phyloP scores from a whole-genome alignment of 2,329 filamentous ascomycete species.

The Botrytis fragariae region DNA sequence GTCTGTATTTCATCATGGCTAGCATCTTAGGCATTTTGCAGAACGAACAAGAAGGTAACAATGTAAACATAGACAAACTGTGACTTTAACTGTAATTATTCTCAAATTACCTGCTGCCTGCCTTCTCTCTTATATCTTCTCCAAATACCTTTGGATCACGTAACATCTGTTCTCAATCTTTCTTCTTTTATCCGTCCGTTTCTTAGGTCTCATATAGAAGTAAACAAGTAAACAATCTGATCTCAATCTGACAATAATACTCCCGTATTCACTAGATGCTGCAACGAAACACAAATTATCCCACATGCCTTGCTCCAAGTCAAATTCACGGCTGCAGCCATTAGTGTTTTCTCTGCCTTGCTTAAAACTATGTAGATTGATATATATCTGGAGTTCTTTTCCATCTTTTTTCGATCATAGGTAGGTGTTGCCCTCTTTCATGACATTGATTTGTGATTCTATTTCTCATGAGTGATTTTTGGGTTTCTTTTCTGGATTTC shows the following conservation, averaged over 20 bases:
- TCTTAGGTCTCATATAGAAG: no score
- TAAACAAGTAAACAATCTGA: not conserved
- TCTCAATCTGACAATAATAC: not conserved
- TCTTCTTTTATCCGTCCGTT: no score
- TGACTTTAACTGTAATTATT: not conserved
- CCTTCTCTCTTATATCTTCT: not conserved
- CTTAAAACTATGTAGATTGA: not conserved
- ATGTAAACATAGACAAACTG: not conserved
- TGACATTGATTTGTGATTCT: no score
- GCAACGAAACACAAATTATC: not conserved
- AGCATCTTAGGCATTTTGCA: not conserved
- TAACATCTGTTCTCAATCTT: no score
- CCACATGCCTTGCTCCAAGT: accelerated
- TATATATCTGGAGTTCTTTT: not conserved
- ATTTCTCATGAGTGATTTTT: no score
- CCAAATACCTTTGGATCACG: no score
- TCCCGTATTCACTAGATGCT: not conserved
- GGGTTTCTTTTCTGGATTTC: accelerated
- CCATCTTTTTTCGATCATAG: accelerated
- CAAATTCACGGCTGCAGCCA: accelerated
- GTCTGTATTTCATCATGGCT: not conserved
- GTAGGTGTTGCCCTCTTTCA: not conserved
- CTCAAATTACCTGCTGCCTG: not conserved
- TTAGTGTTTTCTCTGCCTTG: not conserved
- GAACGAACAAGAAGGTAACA: not conserved